Base-by-base conservation (phyloP, 2,329 filamentous ascomycete genomes). In the Erysiphe neolycopersici region DNA sequence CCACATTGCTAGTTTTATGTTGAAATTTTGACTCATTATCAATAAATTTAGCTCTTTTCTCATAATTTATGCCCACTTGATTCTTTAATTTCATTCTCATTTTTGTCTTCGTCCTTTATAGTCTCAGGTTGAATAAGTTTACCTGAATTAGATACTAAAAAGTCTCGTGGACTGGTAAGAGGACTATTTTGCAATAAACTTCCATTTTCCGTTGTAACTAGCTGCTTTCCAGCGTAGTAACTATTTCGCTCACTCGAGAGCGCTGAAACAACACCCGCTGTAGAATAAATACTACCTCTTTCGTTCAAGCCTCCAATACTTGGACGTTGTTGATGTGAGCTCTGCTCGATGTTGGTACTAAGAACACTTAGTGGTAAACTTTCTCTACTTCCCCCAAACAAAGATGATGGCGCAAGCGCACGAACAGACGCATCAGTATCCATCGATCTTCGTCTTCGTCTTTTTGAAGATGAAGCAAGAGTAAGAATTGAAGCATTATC, bases 401-500 rank as follows among this genome's bases (percentile, higher is more conserved):
- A 65, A 0, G 79, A 85, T 0, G 77, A 82, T 0, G 81, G 81
- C 1, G 82, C 79, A n/a, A 91, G 63, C 2, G 82, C 82, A 38
- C 82, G 77, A 35, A 89, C 79, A 0, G 79, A 87, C 5, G 82
- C 82, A 56, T 89, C 79, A 0, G 82, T 89, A 58, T 89, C 82
- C 60, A 87, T 74, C 29, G 79, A 85, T 47, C 80, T 71, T 41
- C 81, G 71, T 32, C 82, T 74, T 26, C 76, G 70, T 33, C 77
- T 72, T 61, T 87, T 83, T 49, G 77, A 82, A 0, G 79, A 85
- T 4, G 80, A 87, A 2, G 82, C 82, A 13, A 91, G 66, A 0
- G 82, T 91, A 47, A 91, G 62, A 51, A 91, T 85, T 22, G 80
- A 87, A 18, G 82, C 82, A 56, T 91, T 82, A 58, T 91, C 82